phyloP scores from a whole-genome alignment of 1,139 yeast genomes.

The Pichia sp. region DNA sequence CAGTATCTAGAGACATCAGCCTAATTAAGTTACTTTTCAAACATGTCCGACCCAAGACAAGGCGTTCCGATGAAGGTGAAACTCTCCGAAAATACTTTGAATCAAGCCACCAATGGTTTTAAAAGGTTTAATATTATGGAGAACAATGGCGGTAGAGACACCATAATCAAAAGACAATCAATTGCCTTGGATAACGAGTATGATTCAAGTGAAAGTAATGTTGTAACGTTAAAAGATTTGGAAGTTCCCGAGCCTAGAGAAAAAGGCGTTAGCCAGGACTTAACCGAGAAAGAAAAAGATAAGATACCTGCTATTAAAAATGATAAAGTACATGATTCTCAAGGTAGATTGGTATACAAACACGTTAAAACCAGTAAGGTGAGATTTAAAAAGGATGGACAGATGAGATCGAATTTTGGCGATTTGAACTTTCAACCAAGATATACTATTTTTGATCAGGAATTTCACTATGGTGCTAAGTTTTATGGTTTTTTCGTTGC shows the following conservation, averaged over 20 bases:
- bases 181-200: slow-evolving; percentile 22
- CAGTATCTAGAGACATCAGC: too few species aligned
- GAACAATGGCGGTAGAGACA: slow-evolving; percentile 13
- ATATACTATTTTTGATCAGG: slow-evolving; percentile 43
- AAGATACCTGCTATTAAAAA: background rate
- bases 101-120: slow-evolving; percentile 8
- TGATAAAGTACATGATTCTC: too few species aligned
- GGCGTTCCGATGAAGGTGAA: background rate
- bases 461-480: slow-evolving; percentile 31
- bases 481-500: slow-evolving; percentile 64
- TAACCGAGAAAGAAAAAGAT: background rate
- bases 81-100: slow-evolving; percentile 10
- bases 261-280: too few species aligned
- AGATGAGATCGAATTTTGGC: slow-evolving; percentile 37
- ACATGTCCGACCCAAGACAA: slow-evolving; percentile 5
- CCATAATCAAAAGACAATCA: slow-evolving; percentile 15
- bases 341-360: background rate
- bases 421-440: slow-evolving; percentile 38
- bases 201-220: slow-evolving; percentile 14
- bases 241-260: background rate
- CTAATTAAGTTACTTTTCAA: too few species aligned
- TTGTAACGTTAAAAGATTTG: background rate
- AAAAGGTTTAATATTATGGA: slow-evolving; percentile 16
- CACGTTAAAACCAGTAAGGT: slow-evolving; percentile 12
- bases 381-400: slow-evolving; percentile 30